Percentiles rank a stretch among this genome's conserved stretches.
These are phyloP conservation scores for Neurospora sp. DNA, from an alignment of 495 filamentous ascomycete species.

Conservation along the genomic window DNA sequence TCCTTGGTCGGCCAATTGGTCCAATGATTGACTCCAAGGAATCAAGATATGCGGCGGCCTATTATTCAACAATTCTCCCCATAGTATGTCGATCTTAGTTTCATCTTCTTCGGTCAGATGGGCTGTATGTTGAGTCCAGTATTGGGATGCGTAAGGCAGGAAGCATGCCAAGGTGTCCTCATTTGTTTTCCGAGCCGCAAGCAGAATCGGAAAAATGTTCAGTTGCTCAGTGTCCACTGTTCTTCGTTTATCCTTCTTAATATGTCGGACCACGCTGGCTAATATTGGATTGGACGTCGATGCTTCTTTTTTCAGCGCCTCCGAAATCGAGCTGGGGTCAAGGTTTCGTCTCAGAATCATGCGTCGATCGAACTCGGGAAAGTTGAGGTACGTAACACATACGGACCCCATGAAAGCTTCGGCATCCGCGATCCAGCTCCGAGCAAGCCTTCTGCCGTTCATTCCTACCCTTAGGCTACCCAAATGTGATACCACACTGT, in stretches of 20 bases:
- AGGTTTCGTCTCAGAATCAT: not conserved
- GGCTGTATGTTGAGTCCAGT: not conserved
- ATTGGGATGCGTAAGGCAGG: not conserved
- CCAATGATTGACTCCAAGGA: not conserved
- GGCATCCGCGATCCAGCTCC: not conserved
- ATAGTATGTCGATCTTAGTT: not conserved
- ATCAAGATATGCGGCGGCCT: not conserved
- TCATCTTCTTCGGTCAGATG: not conserved
- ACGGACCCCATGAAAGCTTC: not conserved
- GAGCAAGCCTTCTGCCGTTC: not conserved
- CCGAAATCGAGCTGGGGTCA: not conserved
- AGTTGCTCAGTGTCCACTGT: not conserved
- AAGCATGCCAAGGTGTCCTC: not conserved
- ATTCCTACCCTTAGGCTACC: not conserved
- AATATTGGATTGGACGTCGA: not conserved
- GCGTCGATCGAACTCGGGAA: not conserved
- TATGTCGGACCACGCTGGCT: not conserved
- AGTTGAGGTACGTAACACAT: conserved; percentile 1
- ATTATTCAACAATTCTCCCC: not conserved
- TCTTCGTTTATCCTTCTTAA: not conserved
- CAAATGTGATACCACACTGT: not conserved
- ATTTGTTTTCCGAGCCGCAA: not conserved
- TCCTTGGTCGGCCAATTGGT: not conserved
- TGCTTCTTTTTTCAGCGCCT: not conserved
- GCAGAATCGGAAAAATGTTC: not conserved